phyloP scores from a whole-genome alignment of 495 filamentous ascomycete species.

The Neurospora intermedia region DNA sequence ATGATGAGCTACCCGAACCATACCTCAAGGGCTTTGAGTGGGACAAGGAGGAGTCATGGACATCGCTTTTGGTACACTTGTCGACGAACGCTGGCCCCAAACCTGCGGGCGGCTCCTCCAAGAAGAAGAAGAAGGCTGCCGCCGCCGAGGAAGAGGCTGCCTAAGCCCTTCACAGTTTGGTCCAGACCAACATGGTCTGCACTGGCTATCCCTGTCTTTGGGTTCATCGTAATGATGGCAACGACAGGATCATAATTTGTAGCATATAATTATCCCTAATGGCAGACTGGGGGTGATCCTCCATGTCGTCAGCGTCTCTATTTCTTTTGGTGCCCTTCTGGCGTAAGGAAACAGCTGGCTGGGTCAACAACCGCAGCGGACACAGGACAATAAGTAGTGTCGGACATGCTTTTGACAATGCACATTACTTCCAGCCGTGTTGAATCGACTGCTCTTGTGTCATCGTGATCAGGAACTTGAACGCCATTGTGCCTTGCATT shows the following conservation, averaged over 20 bases:
- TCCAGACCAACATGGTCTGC: background rate
- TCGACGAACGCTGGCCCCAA: constrained; percentile 50
- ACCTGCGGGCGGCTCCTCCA: constrained; percentile 32
- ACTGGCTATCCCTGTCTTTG: background rate
- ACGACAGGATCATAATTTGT: background rate
- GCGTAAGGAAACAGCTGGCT: background rate
- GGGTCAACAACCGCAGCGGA: background rate
- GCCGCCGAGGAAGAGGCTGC: constrained; percentile 21
- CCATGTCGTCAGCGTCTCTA: background rate
- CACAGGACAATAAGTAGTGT: background rate
- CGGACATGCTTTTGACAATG: background rate
- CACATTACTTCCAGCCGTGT: background rate
- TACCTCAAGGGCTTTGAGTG: constrained; percentile 90
- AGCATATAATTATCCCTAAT: background rate
- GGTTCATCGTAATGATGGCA: background rate
- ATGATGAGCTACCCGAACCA: constrained; percentile 76
- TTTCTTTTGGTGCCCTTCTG: background rate
- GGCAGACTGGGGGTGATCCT: background rate
- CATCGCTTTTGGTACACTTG: constrained; percentile 69
- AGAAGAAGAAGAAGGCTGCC: constrained; percentile 59
- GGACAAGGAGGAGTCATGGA: constrained; percentile 75
- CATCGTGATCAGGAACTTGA: background rate
- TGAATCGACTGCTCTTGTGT: background rate
- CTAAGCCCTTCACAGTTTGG: background rate
- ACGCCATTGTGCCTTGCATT: background rate